These are phyloP conservation scores for Boletus tylopilopsis DNA, from an alignment of 768 basidiomycete genomes.

Conservation along the genomic window DNA sequence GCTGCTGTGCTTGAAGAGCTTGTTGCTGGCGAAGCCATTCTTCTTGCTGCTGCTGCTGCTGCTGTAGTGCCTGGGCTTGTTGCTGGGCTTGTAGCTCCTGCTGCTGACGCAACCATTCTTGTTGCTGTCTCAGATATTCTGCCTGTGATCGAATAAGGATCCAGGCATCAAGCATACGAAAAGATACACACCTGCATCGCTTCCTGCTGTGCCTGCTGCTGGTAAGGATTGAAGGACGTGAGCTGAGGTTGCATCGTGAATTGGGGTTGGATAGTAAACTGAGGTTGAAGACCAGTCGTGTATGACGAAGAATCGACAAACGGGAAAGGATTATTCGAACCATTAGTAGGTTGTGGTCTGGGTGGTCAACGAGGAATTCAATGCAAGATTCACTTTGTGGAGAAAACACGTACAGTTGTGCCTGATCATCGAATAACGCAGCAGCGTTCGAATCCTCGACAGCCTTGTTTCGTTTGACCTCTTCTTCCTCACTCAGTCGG, in stretches of 20 bases:
- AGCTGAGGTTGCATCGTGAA: constrained; percentile 76
- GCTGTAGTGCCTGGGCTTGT: constrained; percentile 36
- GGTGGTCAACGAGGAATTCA: constrained; percentile 2
- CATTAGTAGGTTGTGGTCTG: constrained; percentile 32
- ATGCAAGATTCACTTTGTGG: neutral
- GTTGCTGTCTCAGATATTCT: constrained; percentile 48
- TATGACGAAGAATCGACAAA: constrained; percentile 58
- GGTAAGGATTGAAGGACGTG: constrained; percentile 91
- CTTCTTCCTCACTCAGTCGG: constrained; percentile 87
- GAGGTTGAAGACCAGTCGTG: constrained; percentile 59
- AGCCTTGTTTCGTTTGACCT: constrained; percentile 65
- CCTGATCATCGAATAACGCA: constrained; percentile 82
- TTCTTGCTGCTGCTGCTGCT: constrained; percentile 42
- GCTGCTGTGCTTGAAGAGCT: constrained; percentile 43
- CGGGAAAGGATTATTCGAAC: constrained; percentile 55
- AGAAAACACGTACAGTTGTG: constrained; percentile 59
- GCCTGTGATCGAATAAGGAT: constrained; percentile 31
- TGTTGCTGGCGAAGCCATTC: constrained; percentile 65
- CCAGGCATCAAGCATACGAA: neutral
- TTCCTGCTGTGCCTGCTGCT: constrained; percentile 91
- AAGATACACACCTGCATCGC: constrained; percentile 53
- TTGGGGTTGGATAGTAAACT: constrained; percentile 78
- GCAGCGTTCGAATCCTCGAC: constrained; percentile 70
- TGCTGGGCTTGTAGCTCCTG: constrained; percentile 42
- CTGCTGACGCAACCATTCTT: constrained; percentile 72